Evolutionary conservation across 148 eudicot species (phyloP).

Genomic region (Rhododendron ovatum): DNA sequence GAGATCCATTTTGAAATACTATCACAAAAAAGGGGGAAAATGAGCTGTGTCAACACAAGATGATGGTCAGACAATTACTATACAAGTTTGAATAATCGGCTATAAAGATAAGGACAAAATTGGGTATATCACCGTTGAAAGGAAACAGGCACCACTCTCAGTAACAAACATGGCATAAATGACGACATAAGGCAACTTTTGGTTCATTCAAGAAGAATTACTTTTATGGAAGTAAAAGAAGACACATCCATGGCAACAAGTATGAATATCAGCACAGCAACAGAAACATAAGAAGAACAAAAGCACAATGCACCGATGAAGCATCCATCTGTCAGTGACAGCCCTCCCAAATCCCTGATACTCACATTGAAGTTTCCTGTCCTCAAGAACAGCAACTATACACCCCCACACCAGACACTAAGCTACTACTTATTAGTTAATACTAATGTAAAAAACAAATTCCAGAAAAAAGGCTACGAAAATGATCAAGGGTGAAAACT

Average conservation of each 20-base stretch:
- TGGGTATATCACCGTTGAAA: background rate
- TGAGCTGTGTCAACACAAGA: background rate
- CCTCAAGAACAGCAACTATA: background rate
- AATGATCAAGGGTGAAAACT: background rate
- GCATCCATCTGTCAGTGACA: background rate
- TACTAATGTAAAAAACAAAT: background rate
- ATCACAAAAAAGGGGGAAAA: conserved; percentile 18
- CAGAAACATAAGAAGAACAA: background rate
- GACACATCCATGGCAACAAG: background rate
- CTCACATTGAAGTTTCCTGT: background rate
- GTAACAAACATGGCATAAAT: background rate
- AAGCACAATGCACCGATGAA: background rate
- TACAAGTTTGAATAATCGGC: background rate
- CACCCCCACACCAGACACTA: background rate
- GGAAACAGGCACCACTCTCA: background rate
- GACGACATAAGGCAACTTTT: background rate
- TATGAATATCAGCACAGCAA: background rate
- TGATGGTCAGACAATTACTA: background rate
- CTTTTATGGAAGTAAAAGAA: background rate
- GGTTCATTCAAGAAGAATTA: background rate
- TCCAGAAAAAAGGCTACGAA: background rate
- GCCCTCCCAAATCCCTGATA: background rate
- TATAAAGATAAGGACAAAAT: background rate
- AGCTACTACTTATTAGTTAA: background rate
- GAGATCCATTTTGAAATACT: conserved; percentile 95